Evolutionary conservation across 139 green algal genomes (phyloP), one percentile per base, ranked within the genome.

Genomic region (Asterochloris sp.): DNA sequence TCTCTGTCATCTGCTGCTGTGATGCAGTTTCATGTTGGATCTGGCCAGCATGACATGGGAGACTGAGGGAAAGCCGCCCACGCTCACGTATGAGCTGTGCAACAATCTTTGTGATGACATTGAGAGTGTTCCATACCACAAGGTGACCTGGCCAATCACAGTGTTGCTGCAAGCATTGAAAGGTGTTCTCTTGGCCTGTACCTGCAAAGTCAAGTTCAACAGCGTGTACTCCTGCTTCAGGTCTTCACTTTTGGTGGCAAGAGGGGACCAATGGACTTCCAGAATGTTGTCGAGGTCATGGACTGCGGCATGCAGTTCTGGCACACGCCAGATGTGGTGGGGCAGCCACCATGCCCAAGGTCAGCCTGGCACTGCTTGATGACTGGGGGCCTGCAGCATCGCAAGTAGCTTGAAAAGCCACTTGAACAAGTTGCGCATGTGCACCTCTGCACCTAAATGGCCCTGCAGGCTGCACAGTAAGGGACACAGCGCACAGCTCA

Each of bases 81-180:
- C 78, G 12, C 61, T 86, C 61, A 73, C 62, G n/a, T 82, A 82
- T 28, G 78, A 92, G 69, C 88, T 95, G 64, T 96, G 90, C 91
- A 96, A 93, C 90, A 92, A 94, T 61, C 77, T 95, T 1, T 93
- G 85, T 69, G 86, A 92, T 29, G 87, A 86, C 75, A 90, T 98
- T 38, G 92, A 97, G 89, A 93, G 86, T 64, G 94, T 98, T 78
- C 94, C 94, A 9, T 92, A 94, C 84, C 94, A 96, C 86, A 96
- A 96, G 84, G 87, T 96, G 10, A 71, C 38, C 38, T 54, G 38
- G 38, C 38, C 38, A 54, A 54, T 54, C 38, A 54, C 38, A 54
- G 38, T 54, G 38, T 6, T 54, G 38, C 38, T 54, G 38, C 38
- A 2, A 10, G 38, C 38, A 54, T 6, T 54, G 38, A 2, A 54